Evolutionary conservation across 2,329 filamentous ascomycete genomes (phyloP).

Genomic region (Zymoseptoria crescenta): DNA sequence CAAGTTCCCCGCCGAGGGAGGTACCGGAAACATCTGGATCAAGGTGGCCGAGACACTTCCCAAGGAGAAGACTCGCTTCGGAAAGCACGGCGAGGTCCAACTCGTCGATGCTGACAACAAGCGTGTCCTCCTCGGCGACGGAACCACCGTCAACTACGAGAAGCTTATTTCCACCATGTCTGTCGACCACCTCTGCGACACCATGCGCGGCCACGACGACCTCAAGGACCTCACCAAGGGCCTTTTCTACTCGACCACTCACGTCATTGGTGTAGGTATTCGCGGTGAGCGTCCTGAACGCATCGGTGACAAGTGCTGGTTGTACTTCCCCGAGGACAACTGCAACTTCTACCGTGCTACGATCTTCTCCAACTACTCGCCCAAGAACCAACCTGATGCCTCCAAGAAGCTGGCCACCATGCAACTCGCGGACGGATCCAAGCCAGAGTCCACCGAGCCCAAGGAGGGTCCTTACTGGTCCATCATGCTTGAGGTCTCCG

Average conservation of each 20-base stretch:
- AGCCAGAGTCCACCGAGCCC: constrained; percentile 62
- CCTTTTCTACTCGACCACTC: constrained; percentile 93
- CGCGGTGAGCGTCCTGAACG: constrained; percentile 85
- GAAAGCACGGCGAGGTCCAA: constrained; percentile 72
- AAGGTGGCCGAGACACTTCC: constrained; percentile 90
- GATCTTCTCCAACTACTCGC: constrained; percentile 99
- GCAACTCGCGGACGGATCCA: constrained; percentile 77
- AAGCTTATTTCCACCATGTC: constrained; percentile 96
- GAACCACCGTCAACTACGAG: constrained; percentile 81
- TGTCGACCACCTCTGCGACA: constrained; percentile 78
- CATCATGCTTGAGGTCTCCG: constrained; percentile 97
- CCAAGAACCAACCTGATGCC: constrained; percentile 86
- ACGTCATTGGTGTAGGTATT: constrained; percentile 93
- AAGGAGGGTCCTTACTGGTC: constrained; percentile 97
- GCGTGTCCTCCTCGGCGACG: constrained; percentile 72
- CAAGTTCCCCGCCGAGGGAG: constrained; percentile 91
- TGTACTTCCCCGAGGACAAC: constrained; percentile 99
- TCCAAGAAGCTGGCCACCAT: constrained; percentile 79
- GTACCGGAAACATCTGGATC: constrained; percentile 98
- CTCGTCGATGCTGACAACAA: constrained; percentile 84
- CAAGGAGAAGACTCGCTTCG: constrained; percentile 84
- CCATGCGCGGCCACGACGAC: constrained; percentile 73
- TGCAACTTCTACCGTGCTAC: constrained; percentile 99
- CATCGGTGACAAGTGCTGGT: constrained; percentile 99
- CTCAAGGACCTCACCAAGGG: constrained; percentile 76